Conservation (phyloP, 139 green algal species). For the Raphidocelis subcapitata region DNA sequence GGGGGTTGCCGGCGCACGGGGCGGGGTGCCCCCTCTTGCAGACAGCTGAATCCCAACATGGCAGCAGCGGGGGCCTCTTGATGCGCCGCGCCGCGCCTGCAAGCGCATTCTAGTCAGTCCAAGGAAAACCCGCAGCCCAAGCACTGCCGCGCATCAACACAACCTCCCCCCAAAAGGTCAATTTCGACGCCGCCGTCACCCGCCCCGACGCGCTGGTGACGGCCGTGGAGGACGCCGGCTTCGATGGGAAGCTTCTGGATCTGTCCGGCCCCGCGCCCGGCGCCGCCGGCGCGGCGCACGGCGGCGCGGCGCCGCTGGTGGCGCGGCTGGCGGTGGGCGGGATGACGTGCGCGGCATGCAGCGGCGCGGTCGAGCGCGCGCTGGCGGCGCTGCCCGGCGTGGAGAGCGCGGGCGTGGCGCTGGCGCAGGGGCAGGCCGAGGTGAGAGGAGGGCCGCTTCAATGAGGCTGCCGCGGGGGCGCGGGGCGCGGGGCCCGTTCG, state of each 20-base stretch:
- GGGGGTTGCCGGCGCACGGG: not conserved
- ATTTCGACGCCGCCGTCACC: slow-evolving; percentile 26
- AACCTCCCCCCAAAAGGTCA: slow-evolving; percentile 29
- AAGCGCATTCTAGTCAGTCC: not conserved
- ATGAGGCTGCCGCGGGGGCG: no score
- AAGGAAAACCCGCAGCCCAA: slow-evolving; percentile 31
- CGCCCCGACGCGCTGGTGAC: slow-evolving; percentile 45
- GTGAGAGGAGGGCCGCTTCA: no score
- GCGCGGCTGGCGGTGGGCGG: slow-evolving; percentile 51
- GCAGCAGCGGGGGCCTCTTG: not conserved
- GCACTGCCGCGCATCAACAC: no score
- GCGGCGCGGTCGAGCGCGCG: slow-evolving; percentile 54
- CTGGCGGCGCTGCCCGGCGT: slow-evolving; percentile 63
- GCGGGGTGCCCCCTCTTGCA: not conserved
- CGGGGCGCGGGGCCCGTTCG: no score
- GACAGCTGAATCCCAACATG: not conserved
- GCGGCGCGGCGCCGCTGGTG: slow-evolving; percentile 11
- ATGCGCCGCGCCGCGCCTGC: not conserved
- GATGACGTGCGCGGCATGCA: slow-evolving; percentile 79
- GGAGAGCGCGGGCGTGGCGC: slow-evolving; percentile 40
- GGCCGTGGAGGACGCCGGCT: slow-evolving; percentile 78
- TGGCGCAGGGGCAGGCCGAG: slow-evolving; percentile 44
- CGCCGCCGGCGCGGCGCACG: not conserved
- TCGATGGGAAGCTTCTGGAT: slow-evolving; percentile 55
- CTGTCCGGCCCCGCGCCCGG: not conserved